A percentile compares a stretch with the other conserved stretches of the same genome.
Evolutionary conservation across 2,329 filamentous ascomycete species (phyloP).

Genomic region (Myriosclerotinia curreyana): DNA sequence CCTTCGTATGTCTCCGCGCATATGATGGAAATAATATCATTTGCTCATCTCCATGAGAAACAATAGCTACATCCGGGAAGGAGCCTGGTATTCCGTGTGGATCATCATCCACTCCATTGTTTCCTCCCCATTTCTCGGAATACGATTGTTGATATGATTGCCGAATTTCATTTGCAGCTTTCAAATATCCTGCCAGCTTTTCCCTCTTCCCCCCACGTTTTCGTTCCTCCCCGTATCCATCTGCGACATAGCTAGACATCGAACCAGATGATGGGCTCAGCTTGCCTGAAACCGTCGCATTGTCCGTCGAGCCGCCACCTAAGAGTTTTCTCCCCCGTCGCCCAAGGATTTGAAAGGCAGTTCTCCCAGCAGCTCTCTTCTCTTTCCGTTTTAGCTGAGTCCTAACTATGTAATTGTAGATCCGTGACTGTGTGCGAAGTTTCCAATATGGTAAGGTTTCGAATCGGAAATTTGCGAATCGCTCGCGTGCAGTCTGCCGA

Average conservation of each 20-base stretch:
- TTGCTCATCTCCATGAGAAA: slow-evolving; percentile 77
- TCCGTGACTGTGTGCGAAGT: slow-evolving; percentile 67
- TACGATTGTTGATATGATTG: slow-evolving; percentile 61
- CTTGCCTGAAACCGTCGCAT: slow-evolving; percentile 38
- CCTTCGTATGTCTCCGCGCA: slow-evolving; percentile 53
- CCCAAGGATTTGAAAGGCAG: slow-evolving; percentile 34
- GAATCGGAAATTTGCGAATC: slow-evolving; percentile 58
- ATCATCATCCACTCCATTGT: slow-evolving; percentile 45
- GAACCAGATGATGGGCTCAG: slow-evolving; percentile 39
- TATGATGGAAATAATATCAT: slow-evolving; percentile 97
- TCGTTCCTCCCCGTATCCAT: slow-evolving; percentile 37
- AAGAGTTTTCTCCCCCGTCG: slow-evolving; percentile 38
- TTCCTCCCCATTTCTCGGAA: slow-evolving; percentile 46
- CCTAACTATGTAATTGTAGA: slow-evolving; percentile 71
- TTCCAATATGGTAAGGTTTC: slow-evolving; percentile 70
- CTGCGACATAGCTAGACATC: slow-evolving; percentile 37
- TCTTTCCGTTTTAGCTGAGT: slow-evolving; percentile 56
- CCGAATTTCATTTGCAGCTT: slow-evolving; percentile 68
- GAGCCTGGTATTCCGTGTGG: slow-evolving; percentile 62
- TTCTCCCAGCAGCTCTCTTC: slow-evolving; percentile 41
- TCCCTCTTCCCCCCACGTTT: slow-evolving; percentile 71
- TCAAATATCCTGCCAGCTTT: slow-evolving; percentile 72
- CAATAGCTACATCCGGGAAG: slow-evolving; percentile 82
- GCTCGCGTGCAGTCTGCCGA: slow-evolving; percentile 17
- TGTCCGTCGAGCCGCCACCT: slow-evolving; percentile 37